Base-by-base conservation (phyloP, 495 filamentous ascomycete genomes). In the Pyrenula aspistea region DNA sequence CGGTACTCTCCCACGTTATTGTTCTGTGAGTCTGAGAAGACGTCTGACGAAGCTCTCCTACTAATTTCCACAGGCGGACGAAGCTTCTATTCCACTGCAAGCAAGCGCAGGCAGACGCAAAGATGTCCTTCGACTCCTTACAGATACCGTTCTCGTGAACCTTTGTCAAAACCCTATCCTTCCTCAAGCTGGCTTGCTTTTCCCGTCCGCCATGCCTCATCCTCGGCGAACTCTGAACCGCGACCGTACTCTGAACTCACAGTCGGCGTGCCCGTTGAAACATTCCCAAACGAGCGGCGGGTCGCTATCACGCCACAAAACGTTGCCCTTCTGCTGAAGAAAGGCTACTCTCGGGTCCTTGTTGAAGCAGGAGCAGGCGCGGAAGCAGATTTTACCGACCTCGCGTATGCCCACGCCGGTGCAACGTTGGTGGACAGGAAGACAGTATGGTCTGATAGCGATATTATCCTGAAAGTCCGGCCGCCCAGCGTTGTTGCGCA, bases 261-360 rank as follows among this genome's bases (percentile, higher is more conserved):
- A 2, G 78, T 92, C 24, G 87, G 87, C 42, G 76, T 89, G 24
- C 85, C 86, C 1, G 80, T 77, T 49, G 88, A 92, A 65, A 85
- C 74, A 12, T 86, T 76, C 62, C 76, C 79, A 11, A 79, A 84
- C 56, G 88, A 92, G 69, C 82, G 83, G 22, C 86, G 87, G 23
- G 88, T 92, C 20, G 87, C 88, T 15, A 75, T 92, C 25, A 89
- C 86, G 1, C 88, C 88, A 4, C 83, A 86, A 59, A 92, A 91
- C 74, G 86, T 88, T 20, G 76, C 80, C 1, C 68, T 90, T 22
- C 69, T 92, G 2, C 76, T 86, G 57, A 90, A 91, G 71, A 92
- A 91, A 65, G 88, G 88, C 36, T 88, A 88, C 64, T 73, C 74
- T 36, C 81, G 81, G 49, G 81, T 92, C 11, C 65, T 92, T 2